These are phyloP conservation scores for Fomitopsis betulina DNA, from an alignment of 1,284 basidiomycete species.

Conservation along the genomic window DNA sequence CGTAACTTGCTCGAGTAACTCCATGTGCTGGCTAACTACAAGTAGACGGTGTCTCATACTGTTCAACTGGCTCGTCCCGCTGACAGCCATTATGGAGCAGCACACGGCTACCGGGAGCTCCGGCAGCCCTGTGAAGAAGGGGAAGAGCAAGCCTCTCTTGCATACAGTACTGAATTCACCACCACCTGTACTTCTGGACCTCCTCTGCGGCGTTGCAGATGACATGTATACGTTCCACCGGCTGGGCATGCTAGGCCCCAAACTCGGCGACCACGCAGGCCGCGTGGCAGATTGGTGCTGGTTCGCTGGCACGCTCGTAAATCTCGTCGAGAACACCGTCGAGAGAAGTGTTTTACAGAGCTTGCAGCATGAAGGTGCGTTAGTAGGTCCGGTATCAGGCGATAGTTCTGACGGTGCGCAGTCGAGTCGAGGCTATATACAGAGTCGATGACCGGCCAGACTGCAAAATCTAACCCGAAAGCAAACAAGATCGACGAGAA, in stretches of 20 bases:
- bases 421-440: conserved; percentile 68
- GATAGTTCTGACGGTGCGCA: conserved; percentile 22
- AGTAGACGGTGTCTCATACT: conserved; percentile 70
- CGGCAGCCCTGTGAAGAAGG: conserved; percentile 15
- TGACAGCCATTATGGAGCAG: conserved; percentile 62
- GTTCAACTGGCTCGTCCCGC: conserved; percentile 76
- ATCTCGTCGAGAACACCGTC: conserved; percentile 75
- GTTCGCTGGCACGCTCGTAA: conserved; percentile 71
- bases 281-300: conserved; percentile 80
- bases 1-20: conserved; percentile 6
- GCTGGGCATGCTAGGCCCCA: conserved; percentile 62
- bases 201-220: conserved; percentile 68
- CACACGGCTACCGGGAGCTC: conserved; percentile 30
- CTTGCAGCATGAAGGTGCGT: conserved; percentile 55
- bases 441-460: conserved; percentile 70
- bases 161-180: conserved; percentile 71
- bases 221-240: conserved; percentile 71
- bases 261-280: conserved; percentile 60
- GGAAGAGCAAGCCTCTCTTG: conserved; percentile 54
- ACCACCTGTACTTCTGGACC: conserved; percentile 77
- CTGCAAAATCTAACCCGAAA: conserved; percentile 61
- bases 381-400: background rate
- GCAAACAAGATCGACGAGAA: conserved; percentile 60
- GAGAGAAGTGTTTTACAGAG: conserved; percentile 64
- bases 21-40: conserved; percentile 1